Conservation (phyloP, 345 rosid species). For the Eucalyptus paniculata region DNA sequence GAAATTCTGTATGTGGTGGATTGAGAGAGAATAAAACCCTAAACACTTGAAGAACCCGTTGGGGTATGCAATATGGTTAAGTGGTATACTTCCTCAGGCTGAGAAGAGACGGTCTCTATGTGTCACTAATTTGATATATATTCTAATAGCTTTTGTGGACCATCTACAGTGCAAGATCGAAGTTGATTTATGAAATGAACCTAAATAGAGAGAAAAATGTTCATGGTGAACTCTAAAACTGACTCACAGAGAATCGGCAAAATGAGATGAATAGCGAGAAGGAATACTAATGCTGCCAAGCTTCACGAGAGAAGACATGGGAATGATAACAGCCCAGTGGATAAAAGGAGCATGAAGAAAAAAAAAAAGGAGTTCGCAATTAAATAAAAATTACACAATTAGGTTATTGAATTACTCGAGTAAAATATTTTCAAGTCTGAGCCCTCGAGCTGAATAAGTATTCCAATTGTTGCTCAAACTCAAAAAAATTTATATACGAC, state of each 20-base stretch:
- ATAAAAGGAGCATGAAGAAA: not conserved
- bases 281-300: not conserved
- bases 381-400: not conserved
- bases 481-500: no score
- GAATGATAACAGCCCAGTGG: not conserved
- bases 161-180: not conserved
- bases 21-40: not conserved
- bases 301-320: not conserved
- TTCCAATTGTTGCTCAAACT: not conserved
- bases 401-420: not conserved
- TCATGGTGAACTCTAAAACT: not conserved
- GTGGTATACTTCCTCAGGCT: not conserved
- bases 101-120: no score
- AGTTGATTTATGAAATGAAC: not conserved
- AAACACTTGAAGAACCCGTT: not conserved
- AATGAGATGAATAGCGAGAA: not conserved
- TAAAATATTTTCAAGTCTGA: not conserved
- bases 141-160: not conserved
- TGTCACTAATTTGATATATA: not conserved
- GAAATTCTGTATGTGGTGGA: not conserved
- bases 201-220: not conserved
- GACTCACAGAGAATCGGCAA: not conserved
- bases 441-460: not conserved
- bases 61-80: not conserved
- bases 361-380: not conserved